Evolutionary conservation across 768 basidiomycete genomes (phyloP).

Genomic region (Inosperma sp.): DNA sequence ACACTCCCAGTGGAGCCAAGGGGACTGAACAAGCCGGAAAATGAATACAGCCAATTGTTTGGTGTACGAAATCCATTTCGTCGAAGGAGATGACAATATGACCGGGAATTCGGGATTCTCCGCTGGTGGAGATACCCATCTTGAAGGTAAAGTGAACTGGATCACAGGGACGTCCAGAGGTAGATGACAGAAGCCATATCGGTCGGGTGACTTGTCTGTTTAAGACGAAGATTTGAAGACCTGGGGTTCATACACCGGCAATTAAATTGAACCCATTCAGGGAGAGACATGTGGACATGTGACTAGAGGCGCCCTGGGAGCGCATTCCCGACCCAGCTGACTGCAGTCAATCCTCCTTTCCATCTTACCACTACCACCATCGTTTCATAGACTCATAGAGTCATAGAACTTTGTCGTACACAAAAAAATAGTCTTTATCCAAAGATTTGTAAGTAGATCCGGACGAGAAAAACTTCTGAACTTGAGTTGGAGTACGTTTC

Average conservation of each 20-base stretch:
- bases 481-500: conserved; percentile 2
- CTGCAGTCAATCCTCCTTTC: conserved; percentile 3
- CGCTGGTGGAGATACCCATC: not conserved
- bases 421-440: not conserved
- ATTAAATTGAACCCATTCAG: conserved; percentile 2
- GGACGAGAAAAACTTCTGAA: not conserved
- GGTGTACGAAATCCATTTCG: no score
- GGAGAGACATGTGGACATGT: conserved; percentile 9
- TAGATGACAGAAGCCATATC: no score
- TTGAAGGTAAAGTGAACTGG: not conserved
- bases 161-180: not conserved
- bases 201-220: not conserved
- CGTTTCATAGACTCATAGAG: conserved; percentile 12
- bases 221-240: not conserved
- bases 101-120: no score
- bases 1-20: no score
- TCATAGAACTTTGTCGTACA: conserved; percentile 1
- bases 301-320: conserved; percentile 7
- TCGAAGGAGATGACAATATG: no score
- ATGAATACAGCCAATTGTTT: no score
- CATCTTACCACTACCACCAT: conserved; percentile 11
- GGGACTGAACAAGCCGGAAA: no score
- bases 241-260: not conserved
- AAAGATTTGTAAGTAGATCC: conserved; percentile 10
- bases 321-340: conserved; percentile 10